A percentile compares a stretch with the other conserved stretches of the same genome.
phyloP scores from a whole-genome alignment of 768 basidiomycete genomes.

The Suillus americanus region DNA sequence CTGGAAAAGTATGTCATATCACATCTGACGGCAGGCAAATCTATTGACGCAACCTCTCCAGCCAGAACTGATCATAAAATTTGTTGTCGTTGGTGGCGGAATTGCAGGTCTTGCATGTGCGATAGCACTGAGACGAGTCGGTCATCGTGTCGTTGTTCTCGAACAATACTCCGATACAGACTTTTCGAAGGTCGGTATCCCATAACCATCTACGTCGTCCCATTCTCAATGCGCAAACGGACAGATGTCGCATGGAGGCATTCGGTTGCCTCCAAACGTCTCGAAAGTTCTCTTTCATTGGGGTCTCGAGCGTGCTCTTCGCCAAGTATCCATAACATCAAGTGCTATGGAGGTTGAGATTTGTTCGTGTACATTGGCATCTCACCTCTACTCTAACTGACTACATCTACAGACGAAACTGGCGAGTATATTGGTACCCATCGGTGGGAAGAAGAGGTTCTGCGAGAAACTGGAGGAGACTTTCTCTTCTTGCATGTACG shows the following conservation, averaged over 20 bases:
- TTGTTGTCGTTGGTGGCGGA: constrained; percentile 51
- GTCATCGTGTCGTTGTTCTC: constrained; percentile 60
- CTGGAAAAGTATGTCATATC: not conserved
- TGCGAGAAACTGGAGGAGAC: constrained; percentile 47
- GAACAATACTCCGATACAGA: constrained; percentile 47
- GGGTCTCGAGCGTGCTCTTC: constrained; percentile 48
- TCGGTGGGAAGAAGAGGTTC: constrained; percentile 46
- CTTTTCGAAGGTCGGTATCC: constrained; percentile 30
- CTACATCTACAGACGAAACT: constrained; percentile 37
- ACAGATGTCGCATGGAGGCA: constrained; percentile 37
- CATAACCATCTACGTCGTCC: not conserved
- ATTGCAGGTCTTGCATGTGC: constrained; percentile 59
- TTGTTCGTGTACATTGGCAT: constrained; percentile 21
- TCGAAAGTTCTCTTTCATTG: constrained; percentile 55
- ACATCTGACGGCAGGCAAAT: not conserved
- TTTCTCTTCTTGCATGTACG: constrained; percentile 51
- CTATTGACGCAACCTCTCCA: not conserved
- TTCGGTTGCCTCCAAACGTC: constrained; percentile 58
- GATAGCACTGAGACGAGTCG: constrained; percentile 51
- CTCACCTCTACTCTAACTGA: constrained; percentile 10
- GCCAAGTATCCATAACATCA: constrained; percentile 30
- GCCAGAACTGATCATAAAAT: constrained; percentile 30
- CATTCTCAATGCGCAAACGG: constrained; percentile 3
- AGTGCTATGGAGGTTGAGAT: constrained; percentile 23
- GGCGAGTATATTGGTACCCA: constrained; percentile 46